Evolutionary conservation across 116 monocot genomes (phyloP), one percentile per base, ranked within the genome.

Genomic region (Phalaenopsis hybrid): DNA sequence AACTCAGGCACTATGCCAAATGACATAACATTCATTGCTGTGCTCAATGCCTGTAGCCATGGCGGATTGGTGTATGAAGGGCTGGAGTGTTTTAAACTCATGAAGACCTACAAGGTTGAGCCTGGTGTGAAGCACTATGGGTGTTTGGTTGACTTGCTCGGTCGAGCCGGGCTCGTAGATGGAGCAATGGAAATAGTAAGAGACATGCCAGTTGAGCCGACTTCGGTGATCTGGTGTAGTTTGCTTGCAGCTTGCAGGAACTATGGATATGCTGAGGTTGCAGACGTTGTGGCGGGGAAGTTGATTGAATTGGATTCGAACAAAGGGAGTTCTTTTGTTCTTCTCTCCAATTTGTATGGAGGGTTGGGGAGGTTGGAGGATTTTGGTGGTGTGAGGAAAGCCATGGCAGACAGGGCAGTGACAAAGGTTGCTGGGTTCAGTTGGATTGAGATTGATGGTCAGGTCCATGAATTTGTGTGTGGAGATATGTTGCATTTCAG

Each of bases 331-430:
- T 76, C 78, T 2, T 90, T 89, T 76, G 82, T 88, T 51, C 43
- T 89, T 61, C 79, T 93, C 44, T 93, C 93, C 4, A 90, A 88
- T 78, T 44, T 90, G 5, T 93, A 90, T 68, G 84, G 72, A 33
- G 46, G 45, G 6, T 59, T 59, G n/a, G 86, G 86, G 34, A 84
- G 79, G 61, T 82, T 81, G 78, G 82, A 70, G 44, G 86, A 86
- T 59, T 86, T 80, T 25, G 84, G 77, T 9, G 80, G 45, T 52
- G 44, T 79, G 28, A 87, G 93, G 78, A 87, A 79, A 79, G 85
- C 57, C 49, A 88, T 93, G 89, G 87, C 83, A 74, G 86, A 89
- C 73, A 78, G 58, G 6, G 85, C 75, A 12, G 84, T 82, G 25
- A 79, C 43, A 77, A 90, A 90, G 82, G 74, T 79, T 69, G 68